A percentile compares a stretch with the other conserved stretches of the same genome.
Evolutionary conservation across 2,329 filamentous ascomycete genomes (phyloP).

Genomic region (Bertia moriformis): DNA sequence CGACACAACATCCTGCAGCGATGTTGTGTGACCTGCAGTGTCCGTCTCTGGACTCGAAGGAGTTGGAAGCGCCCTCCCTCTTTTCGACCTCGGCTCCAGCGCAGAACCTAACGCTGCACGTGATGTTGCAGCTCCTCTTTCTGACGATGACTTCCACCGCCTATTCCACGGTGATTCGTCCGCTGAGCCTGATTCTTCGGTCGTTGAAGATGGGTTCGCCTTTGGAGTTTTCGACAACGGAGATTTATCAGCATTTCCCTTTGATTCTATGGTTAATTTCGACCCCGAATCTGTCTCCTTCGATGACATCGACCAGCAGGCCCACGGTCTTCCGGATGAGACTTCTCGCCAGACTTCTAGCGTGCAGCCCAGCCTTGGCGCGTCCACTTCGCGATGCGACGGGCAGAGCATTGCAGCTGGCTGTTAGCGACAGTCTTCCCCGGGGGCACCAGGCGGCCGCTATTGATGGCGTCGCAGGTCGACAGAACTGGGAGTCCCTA

Average conservation of each 20-base stretch:
- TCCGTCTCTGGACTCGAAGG: slow-evolving; percentile 63
- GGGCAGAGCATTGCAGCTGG: slow-evolving; percentile 59
- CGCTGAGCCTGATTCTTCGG: slow-evolving; percentile 59
- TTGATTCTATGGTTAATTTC: slow-evolving; percentile 9
- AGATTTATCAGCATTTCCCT: slow-evolving; percentile 1
- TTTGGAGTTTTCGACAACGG: slow-evolving; percentile 21
- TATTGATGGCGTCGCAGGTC: slow-evolving; percentile 12
- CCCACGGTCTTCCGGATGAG: slow-evolving; percentile 44
- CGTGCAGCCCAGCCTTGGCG: slow-evolving; percentile 62
- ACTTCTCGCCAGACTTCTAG: slow-evolving; percentile 50
- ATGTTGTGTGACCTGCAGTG: slow-evolving; percentile 99
- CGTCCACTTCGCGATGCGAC: slow-evolving; percentile 62
- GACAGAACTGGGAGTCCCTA: slow-evolving; percentile 24
- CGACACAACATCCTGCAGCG: slow-evolving; percentile 99
- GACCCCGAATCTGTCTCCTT: slow-evolving; percentile 39
- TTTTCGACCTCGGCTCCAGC: slow-evolving; percentile 22
- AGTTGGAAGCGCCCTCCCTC: slow-evolving; percentile 17
- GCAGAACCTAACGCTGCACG: slow-evolving; percentile 24
- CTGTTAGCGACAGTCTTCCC: background rate
- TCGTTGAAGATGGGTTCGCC: slow-evolving; percentile 65
- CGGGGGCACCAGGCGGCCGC: slow-evolving; percentile 7
- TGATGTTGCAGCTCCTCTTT: slow-evolving; percentile 37
- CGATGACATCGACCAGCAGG: slow-evolving; percentile 32
- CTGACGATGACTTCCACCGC: slow-evolving; percentile 31
- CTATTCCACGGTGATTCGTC: slow-evolving; percentile 1